phyloP scores from a whole-genome alignment of 352 stramenopile species.

The Globisporangium carolinianum region DNA sequence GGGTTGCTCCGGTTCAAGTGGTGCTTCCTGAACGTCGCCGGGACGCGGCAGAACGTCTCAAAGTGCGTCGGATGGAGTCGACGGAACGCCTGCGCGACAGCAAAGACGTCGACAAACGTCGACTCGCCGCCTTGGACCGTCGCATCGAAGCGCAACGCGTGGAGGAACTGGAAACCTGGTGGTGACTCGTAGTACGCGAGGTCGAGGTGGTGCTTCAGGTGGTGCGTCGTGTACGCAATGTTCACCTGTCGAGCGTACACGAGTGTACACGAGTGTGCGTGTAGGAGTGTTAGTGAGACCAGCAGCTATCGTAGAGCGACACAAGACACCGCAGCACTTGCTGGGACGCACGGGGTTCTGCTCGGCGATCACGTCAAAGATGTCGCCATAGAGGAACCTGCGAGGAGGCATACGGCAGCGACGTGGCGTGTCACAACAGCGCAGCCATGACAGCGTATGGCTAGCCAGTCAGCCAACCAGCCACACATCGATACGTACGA shows the following conservation, averaged over 20 bases:
- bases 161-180: conserved; percentile 93
- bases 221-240: conserved; percentile 91
- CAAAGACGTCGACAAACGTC: conserved; percentile 84
- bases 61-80: conserved; percentile 61
- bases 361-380: conserved; percentile 81
- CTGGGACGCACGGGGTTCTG: conserved; percentile 51
- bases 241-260: conserved; percentile 64
- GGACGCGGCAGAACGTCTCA: conserved; percentile 69
- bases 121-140: conserved; percentile 80
- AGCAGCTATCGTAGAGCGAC: no score
- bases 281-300: no score
- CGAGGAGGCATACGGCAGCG: background rate
- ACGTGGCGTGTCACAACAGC: no score
- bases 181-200: conserved; percentile 96
- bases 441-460: no score
- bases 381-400: conserved; percentile 81
- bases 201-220: conserved; percentile 92
- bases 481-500: conserved; percentile 30
- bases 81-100: conserved; percentile 63
- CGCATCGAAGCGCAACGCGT: conserved; percentile 86
- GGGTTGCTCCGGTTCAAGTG: conserved; percentile 84
- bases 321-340: no score
- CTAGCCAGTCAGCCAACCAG: no score
- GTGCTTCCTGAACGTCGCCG: conserved; percentile 93
- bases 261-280: no score